A percentile compares a stretch with the other conserved stretches of the same genome.
phyloP scores from a whole-genome alignment of 768 basidiomycete species.

The Phylloporus scabripes region DNA sequence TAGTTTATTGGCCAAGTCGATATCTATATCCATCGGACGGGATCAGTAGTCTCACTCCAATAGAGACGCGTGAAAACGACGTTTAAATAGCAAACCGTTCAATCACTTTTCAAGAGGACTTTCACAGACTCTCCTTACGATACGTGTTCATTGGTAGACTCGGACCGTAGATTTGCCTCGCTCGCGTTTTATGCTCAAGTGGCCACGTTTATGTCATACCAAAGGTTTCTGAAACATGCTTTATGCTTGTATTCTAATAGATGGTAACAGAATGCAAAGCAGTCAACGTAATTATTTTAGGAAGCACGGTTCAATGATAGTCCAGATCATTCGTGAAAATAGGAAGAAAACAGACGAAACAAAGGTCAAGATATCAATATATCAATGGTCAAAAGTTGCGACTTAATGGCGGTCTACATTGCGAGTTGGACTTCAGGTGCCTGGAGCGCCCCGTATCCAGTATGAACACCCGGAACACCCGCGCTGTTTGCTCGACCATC shows the following conservation, averaged over 20 bases:
- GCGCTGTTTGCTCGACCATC: slow-evolving; percentile 9
- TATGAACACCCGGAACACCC: slow-evolving; percentile 17
- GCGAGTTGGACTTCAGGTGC: slow-evolving; percentile 22
- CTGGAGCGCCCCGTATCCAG: slow-evolving; percentile 18
- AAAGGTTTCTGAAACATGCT: no score
- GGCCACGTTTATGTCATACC: no score
- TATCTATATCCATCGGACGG: slow-evolving; percentile 13
- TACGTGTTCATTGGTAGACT: background rate
- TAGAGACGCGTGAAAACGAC: background rate
- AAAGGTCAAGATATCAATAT: background rate
- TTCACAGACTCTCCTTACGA: background rate
- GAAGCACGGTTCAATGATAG: background rate
- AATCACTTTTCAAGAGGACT: background rate
- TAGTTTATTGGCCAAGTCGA: slow-evolving; percentile 24
- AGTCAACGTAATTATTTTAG: background rate
- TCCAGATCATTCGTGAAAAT: background rate
- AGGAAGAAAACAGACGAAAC: background rate
- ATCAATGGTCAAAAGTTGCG: background rate
- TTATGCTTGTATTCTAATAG: background rate
- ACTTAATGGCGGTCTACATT: slow-evolving; percentile 6
- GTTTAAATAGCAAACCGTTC: background rate
- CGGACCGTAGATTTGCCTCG: no score
- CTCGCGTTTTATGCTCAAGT: no score
- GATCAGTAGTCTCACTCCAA: background rate
- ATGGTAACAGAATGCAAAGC: background rate